Evolutionary conservation across 257 asterid species (phyloP), one percentile per base, ranked within the genome.

Genomic region (Rehmannia glutinosa): DNA sequence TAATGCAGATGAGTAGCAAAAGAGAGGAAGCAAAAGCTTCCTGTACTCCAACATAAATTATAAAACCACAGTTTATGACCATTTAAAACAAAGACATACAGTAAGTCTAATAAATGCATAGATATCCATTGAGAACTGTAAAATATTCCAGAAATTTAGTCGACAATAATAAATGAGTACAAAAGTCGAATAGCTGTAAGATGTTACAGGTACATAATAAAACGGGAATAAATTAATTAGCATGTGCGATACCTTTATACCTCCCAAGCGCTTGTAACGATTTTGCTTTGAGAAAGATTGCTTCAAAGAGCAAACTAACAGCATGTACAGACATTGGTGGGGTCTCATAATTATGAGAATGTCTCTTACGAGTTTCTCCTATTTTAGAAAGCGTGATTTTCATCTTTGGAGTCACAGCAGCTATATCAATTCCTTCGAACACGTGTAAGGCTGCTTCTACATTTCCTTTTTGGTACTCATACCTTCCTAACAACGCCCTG

Each of bases 361-460:
- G 84, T 72, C 87, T 82, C 82, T 52, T 84, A 58, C 62, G 85
- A 72, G 80, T 72, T 68, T 73, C 97, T 61, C 82, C 86, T 73
- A 63, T 75, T 66, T 43, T 71, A 24, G 94, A 77, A 51, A 93
- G 86, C 0, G 95, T 67, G 53, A 75, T 76, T 78, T 86, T 93
- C 79, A 93, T 87, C 81, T 86, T 90, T 66, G 94, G 88, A 55
- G 82, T 79, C 56, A 88, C 84, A 24, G 94, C 79, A 74, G 81
- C 76, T 73, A 90, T 72, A 69, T 93, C 97, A 16, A 93, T 93
- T 70, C 98, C 97, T 83, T 90, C 96, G 49, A 90, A 93, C 59
- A 93, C 98, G 70, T 86, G 96, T 42, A 93, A 71, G 51, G 98
- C 96, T 55, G 92, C 94, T 86, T 93, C 95, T 62, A 86, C 62